phyloP scores from a whole-genome alignment of 1,139 yeast genomes.

The Pichia sp. region DNA sequence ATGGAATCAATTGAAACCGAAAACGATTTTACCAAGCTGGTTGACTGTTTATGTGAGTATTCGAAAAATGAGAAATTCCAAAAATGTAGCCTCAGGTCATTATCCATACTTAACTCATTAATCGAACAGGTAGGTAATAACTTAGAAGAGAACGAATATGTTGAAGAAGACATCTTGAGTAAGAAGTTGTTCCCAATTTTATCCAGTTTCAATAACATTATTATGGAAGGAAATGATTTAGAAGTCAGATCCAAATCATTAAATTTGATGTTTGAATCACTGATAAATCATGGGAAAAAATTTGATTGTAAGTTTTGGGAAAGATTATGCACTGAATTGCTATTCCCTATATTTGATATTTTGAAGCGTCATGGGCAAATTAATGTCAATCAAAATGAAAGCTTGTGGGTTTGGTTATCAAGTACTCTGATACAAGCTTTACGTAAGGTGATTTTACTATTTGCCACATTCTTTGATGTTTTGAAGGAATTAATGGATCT shows the following conservation, averaged over 20 bases:
- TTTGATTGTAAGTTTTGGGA: conserved; percentile 81
- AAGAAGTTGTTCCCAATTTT: conserved; percentile 77
- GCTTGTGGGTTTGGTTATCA: conserved; percentile 88
- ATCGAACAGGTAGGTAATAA: conserved; percentile 48
- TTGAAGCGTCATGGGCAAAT: conserved; percentile 72
- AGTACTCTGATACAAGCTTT: conserved; percentile 94
- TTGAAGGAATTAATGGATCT: conserved; percentile 69
- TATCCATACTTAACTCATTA: conserved; percentile 64
- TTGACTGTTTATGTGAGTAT: conserved; percentile 68
- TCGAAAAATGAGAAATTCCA: conserved; percentile 84
- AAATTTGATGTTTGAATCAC: conserved; percentile 69
- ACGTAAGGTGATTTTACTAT: conserved; percentile 76
- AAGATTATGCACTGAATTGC: conserved; percentile 59
- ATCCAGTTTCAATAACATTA: conserved; percentile 76
- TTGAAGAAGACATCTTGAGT: conserved; percentile 32
- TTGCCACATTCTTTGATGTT: conserved; percentile 70
- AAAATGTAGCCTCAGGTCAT: conserved; percentile 68
- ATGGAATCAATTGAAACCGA: conserved; percentile 59
- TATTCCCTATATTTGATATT: conserved; percentile 86
- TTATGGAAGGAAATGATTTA: conserved; percentile 88
- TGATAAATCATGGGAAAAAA: conserved; percentile 70
- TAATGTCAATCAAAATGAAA: conserved; percentile 59
- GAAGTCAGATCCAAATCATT: conserved; percentile 91
- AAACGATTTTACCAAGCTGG: conserved; percentile 67
- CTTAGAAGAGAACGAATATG: conserved; percentile 19